These are phyloP conservation scores for Harringtonia aguacate DNA, from an alignment of 2,329 filamentous ascomycete genomes.

Conservation along the genomic window DNA sequence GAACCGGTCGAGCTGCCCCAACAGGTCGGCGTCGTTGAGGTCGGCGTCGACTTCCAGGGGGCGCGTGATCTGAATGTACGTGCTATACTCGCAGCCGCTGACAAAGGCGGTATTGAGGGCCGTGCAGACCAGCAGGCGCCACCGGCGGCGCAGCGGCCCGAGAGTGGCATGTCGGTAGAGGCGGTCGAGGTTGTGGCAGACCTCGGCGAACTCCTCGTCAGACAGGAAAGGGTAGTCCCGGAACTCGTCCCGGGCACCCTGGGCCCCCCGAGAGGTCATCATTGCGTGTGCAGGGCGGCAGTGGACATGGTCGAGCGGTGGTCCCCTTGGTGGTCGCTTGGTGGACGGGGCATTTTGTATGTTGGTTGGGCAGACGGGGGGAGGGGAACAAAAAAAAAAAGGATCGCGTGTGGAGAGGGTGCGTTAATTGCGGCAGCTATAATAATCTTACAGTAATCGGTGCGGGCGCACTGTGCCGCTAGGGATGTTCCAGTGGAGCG, in stretches of 20 bases:
- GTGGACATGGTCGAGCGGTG: too few species aligned
- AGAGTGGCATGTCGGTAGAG: slow-evolving; percentile 47
- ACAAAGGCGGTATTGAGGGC: slow-evolving; percentile 30
- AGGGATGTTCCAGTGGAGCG: too few species aligned
- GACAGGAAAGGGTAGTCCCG: slow-evolving; percentile 50
- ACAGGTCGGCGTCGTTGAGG: slow-evolving; percentile 33
- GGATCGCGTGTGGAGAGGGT: too few species aligned
- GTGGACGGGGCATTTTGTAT: too few species aligned
- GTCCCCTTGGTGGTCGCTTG: too few species aligned
- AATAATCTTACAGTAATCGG: too few species aligned
- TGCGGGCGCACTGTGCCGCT: too few species aligned
- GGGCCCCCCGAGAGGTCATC: neutral
- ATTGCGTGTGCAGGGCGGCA: too few species aligned
- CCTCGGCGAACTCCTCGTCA: slow-evolving; percentile 51
- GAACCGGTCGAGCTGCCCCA: slow-evolving; percentile 32
- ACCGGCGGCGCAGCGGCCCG: slow-evolving; percentile 40
- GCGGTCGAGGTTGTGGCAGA: slow-evolving; percentile 51
- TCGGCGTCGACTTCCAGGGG: slow-evolving; percentile 30
- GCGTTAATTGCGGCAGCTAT: too few species aligned
- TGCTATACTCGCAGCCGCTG: slow-evolving; percentile 32
- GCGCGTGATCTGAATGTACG: slow-evolving; percentile 45
- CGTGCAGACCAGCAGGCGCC: slow-evolving; percentile 43
- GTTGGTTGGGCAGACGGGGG: too few species aligned
- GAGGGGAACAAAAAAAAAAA: too few species aligned
- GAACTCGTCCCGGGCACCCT: slow-evolving; percentile 24